Percentiles rank a stretch among this genome's conserved stretches.
Conservation (phyloP, 805 yeast species). For the Monosporozyma servazzii region DNA sequence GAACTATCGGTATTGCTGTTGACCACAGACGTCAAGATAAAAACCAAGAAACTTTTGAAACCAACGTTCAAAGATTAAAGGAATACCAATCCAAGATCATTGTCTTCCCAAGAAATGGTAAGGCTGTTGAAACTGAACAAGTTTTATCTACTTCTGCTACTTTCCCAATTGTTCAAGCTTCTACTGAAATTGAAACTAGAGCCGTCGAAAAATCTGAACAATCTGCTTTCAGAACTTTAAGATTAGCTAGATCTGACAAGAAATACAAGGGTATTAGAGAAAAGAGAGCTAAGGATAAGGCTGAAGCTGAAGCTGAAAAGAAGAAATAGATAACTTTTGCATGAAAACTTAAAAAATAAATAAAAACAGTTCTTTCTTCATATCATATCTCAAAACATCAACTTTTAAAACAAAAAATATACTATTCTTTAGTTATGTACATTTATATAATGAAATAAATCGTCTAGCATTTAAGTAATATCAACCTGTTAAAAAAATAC, state of each 20-base stretch:
- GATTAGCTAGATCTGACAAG: conserved; percentile 91
- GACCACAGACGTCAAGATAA: conserved; percentile 99
- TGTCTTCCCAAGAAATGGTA: conserved; percentile 88
- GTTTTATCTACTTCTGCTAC: conserved; percentile 62
- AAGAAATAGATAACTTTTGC: conserved; percentile 56
- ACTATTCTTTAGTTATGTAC: neutral
- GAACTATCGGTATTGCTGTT: conserved; percentile 97
- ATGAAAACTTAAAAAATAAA: neutral
- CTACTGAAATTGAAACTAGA: conserved; percentile 69
- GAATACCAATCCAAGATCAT: conserved; percentile 94
- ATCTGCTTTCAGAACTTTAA: conserved; percentile 89
- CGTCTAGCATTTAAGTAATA: neutral
- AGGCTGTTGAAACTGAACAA: conserved; percentile 65
- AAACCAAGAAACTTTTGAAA: conserved; percentile 88
- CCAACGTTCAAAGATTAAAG: conserved; percentile 91
- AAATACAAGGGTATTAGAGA: conserved; percentile 92
- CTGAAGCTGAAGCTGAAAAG: conserved; percentile 99
- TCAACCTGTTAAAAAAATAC: neutral
- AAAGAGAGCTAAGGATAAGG: conserved; percentile 94
- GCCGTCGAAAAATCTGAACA: conserved; percentile 71
- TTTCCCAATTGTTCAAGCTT: conserved; percentile 86
- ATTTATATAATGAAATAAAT: neutral
- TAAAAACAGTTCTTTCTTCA: neutral
- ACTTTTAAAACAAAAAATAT: neutral
- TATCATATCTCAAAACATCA: neutral